Base-by-base conservation (phyloP, 371 early-diverging fungal genomes). In the Mucor racemosus region DNA sequence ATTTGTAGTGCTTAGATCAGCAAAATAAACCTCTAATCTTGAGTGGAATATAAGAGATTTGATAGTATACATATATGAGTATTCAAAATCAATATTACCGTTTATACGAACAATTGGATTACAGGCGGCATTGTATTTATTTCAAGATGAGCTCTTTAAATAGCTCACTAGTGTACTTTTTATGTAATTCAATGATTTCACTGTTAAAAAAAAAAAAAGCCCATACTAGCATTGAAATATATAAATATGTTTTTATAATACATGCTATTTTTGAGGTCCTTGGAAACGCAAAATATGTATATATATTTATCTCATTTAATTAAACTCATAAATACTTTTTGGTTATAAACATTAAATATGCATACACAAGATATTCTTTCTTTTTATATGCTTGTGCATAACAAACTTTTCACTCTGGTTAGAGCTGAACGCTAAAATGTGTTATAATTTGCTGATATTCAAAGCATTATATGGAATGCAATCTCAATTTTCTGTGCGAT, bases 41-140 rank as follows among this genome's bases (percentile, higher is more conserved):
- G 26, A 26, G 26, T 26, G 26, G 3, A 26, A 26, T 26, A 26
- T 26, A 26, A 26, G 3, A 26, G 26, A 26, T 26, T 26, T 26
- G 26, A 3, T 3, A 26, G 26, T 26, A 26, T 26, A 26, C 46
- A 19, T 19, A 46, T 46, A 46, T 19, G 19, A n/a, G 4, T n/a
- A 17, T 9, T 46, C 5, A 7, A 8, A 17, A n/a, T 44, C 9
- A 46, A 46, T 19, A 19, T 8, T 46, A 19, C 46, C 46, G 46
- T 46, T 46, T 46, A 46, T 19, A 46, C 46, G 46, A 46, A 26
- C 1, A 26, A 26, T 26, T 19, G 3, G 17, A 46, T 46, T 46
- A 46, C 46, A 46, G 19, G 46, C 19, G 44, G 44, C n/a, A 44
- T 44, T 44, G 44, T 44, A 44, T 44, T 46, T 19, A 46, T 46